phyloP scores from a whole-genome alignment of 768 basidiomycete genomes.

The Russula emetica region DNA sequence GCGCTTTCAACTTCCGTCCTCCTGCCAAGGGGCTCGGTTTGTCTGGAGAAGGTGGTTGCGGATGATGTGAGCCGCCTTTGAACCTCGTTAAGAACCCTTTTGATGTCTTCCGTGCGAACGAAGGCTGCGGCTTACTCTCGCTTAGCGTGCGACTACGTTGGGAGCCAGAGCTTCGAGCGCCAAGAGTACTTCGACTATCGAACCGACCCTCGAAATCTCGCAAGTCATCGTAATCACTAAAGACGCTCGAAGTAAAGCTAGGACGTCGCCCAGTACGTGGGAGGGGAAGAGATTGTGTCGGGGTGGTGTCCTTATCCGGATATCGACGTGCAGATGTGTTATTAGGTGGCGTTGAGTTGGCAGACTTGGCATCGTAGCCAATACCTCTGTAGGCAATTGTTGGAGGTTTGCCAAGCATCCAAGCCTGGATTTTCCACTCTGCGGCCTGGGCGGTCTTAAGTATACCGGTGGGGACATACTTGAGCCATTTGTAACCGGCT shows the following conservation, averaged over 20 bases:
- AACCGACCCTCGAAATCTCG: constrained; percentile 84
- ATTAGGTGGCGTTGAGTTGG: constrained; percentile 28
- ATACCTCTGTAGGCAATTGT: constrained; percentile 81
- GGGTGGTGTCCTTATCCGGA: constrained; percentile 20
- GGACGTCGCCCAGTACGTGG: constrained; percentile 52
- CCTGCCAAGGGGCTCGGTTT: constrained; percentile 34
- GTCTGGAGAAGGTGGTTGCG: constrained; percentile 45
- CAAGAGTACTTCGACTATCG: constrained; percentile 73
- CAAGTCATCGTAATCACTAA: constrained; percentile 86
- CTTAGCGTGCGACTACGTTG: constrained; percentile 33
- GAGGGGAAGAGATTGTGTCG: constrained; percentile 28
- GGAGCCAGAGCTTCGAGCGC: constrained; percentile 38
- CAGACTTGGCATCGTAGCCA: constrained; percentile 53
- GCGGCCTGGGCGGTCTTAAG: constrained; percentile 94
- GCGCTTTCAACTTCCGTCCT: constrained; percentile 59
- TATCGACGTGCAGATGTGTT: constrained; percentile 16
- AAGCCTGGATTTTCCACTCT: constrained; percentile 95
- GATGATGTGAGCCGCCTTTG: constrained; percentile 45
- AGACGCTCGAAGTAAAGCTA: constrained; percentile 65
- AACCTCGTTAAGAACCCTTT: constrained; percentile 63
- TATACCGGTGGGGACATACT: constrained; percentile 90
- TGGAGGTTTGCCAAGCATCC: constrained; percentile 96
- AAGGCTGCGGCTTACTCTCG: constrained; percentile 36
- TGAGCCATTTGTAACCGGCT: constrained; percentile 94
- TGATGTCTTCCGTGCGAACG: constrained; percentile 55